A percentile compares a stretch with the other conserved stretches of the same genome.
Evolutionary conservation across 495 filamentous ascomycete species (phyloP).

Genomic region (Geopyxis carbonaria): DNA sequence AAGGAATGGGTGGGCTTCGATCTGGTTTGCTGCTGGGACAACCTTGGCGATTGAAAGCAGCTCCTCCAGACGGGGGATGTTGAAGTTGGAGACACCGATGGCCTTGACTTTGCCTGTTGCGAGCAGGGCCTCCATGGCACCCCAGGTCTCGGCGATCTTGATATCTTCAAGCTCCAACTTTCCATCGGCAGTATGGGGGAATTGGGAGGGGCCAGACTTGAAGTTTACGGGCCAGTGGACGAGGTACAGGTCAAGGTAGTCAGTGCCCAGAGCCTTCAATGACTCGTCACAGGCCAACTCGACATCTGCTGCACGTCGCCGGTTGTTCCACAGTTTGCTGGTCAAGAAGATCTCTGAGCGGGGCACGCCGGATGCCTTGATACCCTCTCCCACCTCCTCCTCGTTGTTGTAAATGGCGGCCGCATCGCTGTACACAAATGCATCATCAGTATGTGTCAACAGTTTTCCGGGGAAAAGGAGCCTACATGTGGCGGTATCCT

Average conservation of each 20-base stretch:
- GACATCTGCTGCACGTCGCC: constrained; percentile 49
- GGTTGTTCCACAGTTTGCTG: constrained; percentile 74
- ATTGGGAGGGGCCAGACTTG: constrained; percentile 21
- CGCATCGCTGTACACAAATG: constrained; percentile 21
- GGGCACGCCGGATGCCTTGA: constrained; percentile 61
- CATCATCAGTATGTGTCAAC: neutral
- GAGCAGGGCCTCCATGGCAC: constrained; percentile 58
- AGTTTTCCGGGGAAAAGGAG: neutral
- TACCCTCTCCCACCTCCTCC: constrained; percentile 62
- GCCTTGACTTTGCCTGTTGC: constrained; percentile 50
- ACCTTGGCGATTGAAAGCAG: constrained; percentile 48
- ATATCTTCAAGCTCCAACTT: constrained; percentile 8
- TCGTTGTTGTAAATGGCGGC: constrained; percentile 61
- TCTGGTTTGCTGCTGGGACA: constrained; percentile 74
- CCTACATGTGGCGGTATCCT: constrained; percentile 38
- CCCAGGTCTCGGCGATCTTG: constrained; percentile 48
- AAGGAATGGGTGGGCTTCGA: constrained; percentile 74
- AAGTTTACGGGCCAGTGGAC: constrained; percentile 73
- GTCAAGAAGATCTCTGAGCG: constrained; percentile 72
- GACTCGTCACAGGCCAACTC: constrained; percentile 52
- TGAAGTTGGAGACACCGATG: constrained; percentile 77
- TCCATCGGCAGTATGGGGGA: constrained; percentile 15
- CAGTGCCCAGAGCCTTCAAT: constrained; percentile 50
- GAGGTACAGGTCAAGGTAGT: constrained; percentile 71
- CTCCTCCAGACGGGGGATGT: constrained; percentile 51